Evolutionary conservation across 352 stramenopile species (phyloP).

Genomic region (Aphanomyces cochlioides): DNA sequence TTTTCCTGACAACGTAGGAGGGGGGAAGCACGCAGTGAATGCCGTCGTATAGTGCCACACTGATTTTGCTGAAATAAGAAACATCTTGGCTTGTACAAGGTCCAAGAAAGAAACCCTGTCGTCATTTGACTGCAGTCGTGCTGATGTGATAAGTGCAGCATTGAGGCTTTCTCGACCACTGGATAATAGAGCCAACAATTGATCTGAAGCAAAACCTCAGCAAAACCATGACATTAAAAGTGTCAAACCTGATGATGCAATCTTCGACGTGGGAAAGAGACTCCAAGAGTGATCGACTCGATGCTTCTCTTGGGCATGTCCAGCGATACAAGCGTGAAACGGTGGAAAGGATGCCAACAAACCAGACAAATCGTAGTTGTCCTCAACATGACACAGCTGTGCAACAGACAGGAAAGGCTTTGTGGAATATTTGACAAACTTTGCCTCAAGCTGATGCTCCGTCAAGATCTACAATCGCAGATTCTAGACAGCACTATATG

Average conservation of each 20-base stretch:
- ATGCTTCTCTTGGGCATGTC: background rate
- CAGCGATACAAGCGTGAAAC: conserved; percentile 8
- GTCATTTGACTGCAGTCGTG: background rate
- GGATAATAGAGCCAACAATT: background rate
- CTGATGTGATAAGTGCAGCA: background rate
- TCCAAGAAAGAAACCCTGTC: background rate
- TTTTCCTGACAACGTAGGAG: background rate
- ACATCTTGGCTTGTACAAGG: background rate
- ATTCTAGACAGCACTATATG: background rate
- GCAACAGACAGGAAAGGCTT: conserved; percentile 10
- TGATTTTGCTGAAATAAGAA: background rate
- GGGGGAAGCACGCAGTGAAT: background rate
- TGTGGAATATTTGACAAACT: conserved; percentile 4
- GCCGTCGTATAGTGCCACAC: background rate
- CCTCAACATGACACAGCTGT: background rate
- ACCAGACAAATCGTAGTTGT: background rate
- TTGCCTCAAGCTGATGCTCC: conserved; percentile 10
- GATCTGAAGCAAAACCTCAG: background rate
- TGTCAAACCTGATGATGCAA: background rate
- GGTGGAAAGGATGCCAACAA: background rate
- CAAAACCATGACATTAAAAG: conserved; percentile 13
- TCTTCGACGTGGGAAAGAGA: background rate
- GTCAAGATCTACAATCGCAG: background rate
- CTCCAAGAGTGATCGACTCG: background rate
- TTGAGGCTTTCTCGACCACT: background rate